phyloP scores from a whole-genome alignment of 2,329 filamentous ascomycete genomes.

The Fusarium sororula region DNA sequence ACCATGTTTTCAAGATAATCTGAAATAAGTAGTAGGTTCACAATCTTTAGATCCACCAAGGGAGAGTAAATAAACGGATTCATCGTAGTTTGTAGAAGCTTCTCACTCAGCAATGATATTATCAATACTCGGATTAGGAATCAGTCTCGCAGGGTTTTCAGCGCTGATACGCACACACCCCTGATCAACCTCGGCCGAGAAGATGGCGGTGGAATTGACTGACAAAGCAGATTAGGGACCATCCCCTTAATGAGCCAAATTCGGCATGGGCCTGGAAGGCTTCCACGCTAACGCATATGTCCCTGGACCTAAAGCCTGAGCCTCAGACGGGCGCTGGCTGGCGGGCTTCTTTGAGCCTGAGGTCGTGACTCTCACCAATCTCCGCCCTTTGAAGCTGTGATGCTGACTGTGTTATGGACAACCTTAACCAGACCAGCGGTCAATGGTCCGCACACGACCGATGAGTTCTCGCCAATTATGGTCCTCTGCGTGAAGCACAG shows the following conservation, averaged over 20 bases:
- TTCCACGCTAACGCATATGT: constrained; percentile 4
- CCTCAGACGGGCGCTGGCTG: constrained; percentile 5
- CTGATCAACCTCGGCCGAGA: constrained; percentile 23
- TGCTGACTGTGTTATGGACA: constrained; percentile 28
- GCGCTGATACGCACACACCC: constrained; percentile 17
- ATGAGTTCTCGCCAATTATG: constrained; percentile 4
- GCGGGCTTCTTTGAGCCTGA: constrained; percentile 2
- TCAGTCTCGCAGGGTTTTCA: constrained; percentile 8
- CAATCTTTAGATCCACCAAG: not conserved
- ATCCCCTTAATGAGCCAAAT: constrained; percentile 19
- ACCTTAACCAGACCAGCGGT: constrained; percentile 38
- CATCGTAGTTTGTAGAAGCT: constrained; percentile 25
- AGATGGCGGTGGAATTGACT: constrained; percentile 1
- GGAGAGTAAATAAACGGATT: not conserved
- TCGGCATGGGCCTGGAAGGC: constrained; percentile 1
- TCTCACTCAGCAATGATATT: constrained; percentile 19
- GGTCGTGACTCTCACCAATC: constrained; percentile 6
- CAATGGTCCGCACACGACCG: constrained; percentile 17
- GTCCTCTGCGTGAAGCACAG: constrained; percentile 3
- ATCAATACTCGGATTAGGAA: constrained; percentile 35
- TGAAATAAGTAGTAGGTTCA: not conserved
- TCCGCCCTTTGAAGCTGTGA: constrained; percentile 28
- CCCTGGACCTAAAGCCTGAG: constrained; percentile 5
- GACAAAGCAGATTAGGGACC: constrained; percentile 37
- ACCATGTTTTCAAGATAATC: not conserved